Base-by-base conservation (phyloP, 768 basidiomycete species). In the Daedaleopsis nitida region DNA sequence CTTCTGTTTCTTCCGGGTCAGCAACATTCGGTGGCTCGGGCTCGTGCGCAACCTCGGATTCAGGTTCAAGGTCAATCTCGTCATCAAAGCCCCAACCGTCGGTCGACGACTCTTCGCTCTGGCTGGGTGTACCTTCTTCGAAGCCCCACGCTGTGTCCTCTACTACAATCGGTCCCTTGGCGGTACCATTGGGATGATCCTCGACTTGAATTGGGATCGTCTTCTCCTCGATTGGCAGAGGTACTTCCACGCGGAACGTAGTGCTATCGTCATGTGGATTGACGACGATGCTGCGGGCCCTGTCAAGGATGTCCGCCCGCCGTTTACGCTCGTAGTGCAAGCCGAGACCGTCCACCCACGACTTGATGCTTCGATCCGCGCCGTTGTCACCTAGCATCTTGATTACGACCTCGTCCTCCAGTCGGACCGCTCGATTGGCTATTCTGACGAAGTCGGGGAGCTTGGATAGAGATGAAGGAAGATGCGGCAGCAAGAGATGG, bases 281-380 rank as follows among this genome's bases (percentile, higher is more conserved):
- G n/a, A 86, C 63, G 19, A 94, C 79, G 47, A 86, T 77, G 16
- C 67, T 67, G 58, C 93, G 79, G 14, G 84, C 81, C n/a, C 74
- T 73, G 44, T 90, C 86, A 7, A 94, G 78, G 48, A 94, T 83
- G 54, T 79, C 77, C 37, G 83, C 75, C 14, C 94, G 81, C 66
- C 93, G 75, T 66, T 88, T 85, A 61, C 85, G 84, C 71, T 94
- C 94, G 71, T 94, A 96, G 72, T 93, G 91, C 3, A 79, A 74
- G 17, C 84, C 81, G 12, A 92, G 80, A 5, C 84, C 82, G 52
- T 87, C 81, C 4, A 81, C 83, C 91, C 94, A 96, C 7, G 74
- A 67, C 67, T 83, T 81, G 57, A 96, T 82, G 8, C 85, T 75
- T 24, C 76, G 76, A 48, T 87, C 85, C 6, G 75, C 74, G 13